phyloP scores from a whole-genome alignment of 140 eudicot species.

The Anethum foeniculum region DNA sequence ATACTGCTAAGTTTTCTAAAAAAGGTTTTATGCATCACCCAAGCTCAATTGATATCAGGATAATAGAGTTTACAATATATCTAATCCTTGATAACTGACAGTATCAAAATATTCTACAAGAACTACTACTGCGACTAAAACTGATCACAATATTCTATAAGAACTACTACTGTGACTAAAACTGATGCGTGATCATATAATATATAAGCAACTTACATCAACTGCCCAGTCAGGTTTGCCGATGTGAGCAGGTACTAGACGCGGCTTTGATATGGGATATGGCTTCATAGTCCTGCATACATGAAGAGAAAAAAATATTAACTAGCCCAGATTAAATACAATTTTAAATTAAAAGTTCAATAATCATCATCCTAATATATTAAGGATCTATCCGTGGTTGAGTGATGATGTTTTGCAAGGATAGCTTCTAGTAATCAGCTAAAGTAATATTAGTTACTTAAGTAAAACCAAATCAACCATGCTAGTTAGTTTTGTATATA shows the following conservation, averaged over 20 bases:
- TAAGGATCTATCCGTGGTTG: not conserved
- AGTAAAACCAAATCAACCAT: not conserved
- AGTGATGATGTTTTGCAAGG: not conserved
- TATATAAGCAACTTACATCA: conserved; percentile 56
- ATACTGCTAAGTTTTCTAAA: not conserved
- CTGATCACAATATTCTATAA: not conserved
- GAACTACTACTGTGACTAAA: not conserved
- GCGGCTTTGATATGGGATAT: conserved; percentile 74
- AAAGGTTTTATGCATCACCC: not conserved
- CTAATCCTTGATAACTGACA: not conserved
- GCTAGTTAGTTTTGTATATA: not conserved
- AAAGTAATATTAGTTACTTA: not conserved
- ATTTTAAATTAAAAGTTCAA: not conserved
- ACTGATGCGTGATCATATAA: not conserved
- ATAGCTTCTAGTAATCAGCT: not conserved
- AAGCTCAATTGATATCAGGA: not conserved
- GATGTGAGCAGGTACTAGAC: conserved; percentile 62
- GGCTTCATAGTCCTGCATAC: conserved; percentile 68
- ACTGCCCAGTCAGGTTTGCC: conserved; percentile 91
- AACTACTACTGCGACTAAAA: not conserved
- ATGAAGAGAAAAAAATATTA: not conserved
- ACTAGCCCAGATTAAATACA: not conserved
- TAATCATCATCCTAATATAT: not conserved
- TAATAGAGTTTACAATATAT: not conserved
- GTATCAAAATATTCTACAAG: not conserved